Base-by-base conservation (phyloP, 2,329 filamentous ascomycete species). In the Trichoderma gracile region DNA sequence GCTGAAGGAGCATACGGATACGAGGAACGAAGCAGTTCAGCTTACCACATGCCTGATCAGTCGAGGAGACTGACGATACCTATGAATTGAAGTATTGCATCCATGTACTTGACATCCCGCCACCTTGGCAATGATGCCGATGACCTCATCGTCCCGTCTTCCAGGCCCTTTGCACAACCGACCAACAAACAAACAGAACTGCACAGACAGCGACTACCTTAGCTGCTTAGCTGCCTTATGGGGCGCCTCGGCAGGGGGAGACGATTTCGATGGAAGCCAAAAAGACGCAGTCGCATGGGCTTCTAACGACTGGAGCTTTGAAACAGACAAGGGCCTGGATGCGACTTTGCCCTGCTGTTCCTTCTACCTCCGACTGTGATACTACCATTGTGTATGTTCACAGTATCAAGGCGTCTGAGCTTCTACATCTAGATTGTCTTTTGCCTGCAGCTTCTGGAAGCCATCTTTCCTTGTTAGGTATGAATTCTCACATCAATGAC, bases 71-170 rank as follows among this genome's bases (percentile, higher is more conserved):
- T n/a, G n/a, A n/a, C n/a, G n/a, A n/a, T n/a, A n/a, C n/a, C n/a
- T n/a, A n/a, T n/a, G n/a, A n/a, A n/a, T n/a, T n/a, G n/a, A n/a
- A n/a, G n/a, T n/a, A n/a, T n/a, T n/a, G n/a, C n/a, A n/a, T n/a
- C n/a, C n/a, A n/a, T n/a, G n/a, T n/a, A 38, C 33, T 12, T 38
- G 10, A 30, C 33, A 4, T 38, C 33, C 10, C 33, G 10, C 33
- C 33, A 14, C 10, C 33, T 38, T 45, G 42, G 8, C n/a, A 2
- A 19, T 30, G n/a, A 59, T 49, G 43, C 46, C 50, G 47, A 58
- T 58, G 56, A 59, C 56, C 38, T 54, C 50, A 54, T 54, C 30
- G 9, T 38, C 33, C 10, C 33, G 33, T 40, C 30, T 38, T 38
- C 33, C 33, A 12, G 33, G 33, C 10, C 10, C 5, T 10, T 14